These are phyloP conservation scores for Colletotrichum truncatum DNA, from an alignment of 2,329 filamentous ascomycete species.

Conservation along the genomic window DNA sequence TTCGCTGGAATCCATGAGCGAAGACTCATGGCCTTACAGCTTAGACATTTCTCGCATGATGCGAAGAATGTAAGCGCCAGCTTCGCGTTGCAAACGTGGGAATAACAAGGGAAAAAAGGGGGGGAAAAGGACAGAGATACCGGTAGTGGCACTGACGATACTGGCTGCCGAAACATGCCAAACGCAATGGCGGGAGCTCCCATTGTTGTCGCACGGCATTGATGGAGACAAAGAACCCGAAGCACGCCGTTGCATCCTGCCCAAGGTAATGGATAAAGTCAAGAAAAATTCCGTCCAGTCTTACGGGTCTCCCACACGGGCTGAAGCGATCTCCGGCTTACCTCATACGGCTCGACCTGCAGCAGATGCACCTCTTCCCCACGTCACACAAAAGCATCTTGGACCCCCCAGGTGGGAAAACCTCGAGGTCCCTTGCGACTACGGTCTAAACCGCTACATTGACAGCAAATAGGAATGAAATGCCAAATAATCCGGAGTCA, in stretches of 20 bases:
- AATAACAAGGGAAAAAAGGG: too few relatives aligned
- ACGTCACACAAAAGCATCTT: background rate
- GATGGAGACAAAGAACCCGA: slow-evolving; percentile 11
- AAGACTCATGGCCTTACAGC: too few relatives aligned
- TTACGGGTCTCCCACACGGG: background rate
- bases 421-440: background rate
- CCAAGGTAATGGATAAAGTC: too few relatives aligned
- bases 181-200: background rate
- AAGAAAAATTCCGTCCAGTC: background rate
- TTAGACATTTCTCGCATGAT: too few relatives aligned
- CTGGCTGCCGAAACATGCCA: background rate
- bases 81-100: too few relatives aligned
- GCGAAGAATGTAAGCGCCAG: too few relatives aligned
- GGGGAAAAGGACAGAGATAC: too few relatives aligned
- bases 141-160: background rate
- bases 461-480: background rate
- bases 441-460: background rate
- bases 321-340: background rate
- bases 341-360: background rate
- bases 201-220: background rate
- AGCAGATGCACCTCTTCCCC: background rate
- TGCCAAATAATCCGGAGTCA: background rate
- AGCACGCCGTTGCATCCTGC: background rate
- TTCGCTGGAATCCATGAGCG: too few relatives aligned
- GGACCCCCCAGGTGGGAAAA: background rate